Conservation (phyloP, 78 protist species). For the Dictyostelium firmibasis region DNA sequence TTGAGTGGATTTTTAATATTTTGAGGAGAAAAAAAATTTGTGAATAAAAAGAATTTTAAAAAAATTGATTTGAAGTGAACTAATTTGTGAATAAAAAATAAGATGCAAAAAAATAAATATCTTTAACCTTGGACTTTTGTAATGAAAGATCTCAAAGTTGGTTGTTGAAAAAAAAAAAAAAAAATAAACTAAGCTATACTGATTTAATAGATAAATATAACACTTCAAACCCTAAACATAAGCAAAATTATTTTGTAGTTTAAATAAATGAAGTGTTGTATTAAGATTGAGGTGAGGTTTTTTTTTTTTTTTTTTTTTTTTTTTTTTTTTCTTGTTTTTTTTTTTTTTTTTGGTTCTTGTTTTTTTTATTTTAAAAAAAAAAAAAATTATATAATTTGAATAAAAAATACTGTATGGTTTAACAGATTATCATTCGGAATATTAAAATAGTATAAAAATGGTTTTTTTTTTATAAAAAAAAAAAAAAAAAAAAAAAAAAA, state of each 20-base stretch:
- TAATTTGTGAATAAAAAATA: not conserved
- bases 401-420: not conserved
- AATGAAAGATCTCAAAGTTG: slow-evolving; percentile 4
- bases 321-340: no score
- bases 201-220: not conserved
- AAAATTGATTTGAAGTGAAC: not conserved
- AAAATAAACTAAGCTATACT: not conserved
- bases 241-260: not conserved
- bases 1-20: not conserved
- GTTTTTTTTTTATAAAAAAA: not conserved
- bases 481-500: no score
- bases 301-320: no score
- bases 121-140: slow-evolving; percentile 3
- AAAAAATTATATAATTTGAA: no score
- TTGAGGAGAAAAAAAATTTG: not conserved
- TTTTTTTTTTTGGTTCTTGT: no score
- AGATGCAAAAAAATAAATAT: not conserved
- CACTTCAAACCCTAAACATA: not conserved
- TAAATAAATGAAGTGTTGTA: not conserved
- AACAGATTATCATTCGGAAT: not conserved
- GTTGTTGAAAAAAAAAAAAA: not conserved
- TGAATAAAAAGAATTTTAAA: not conserved
- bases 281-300: no score
- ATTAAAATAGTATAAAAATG: not conserved
- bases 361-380: no score